These are phyloP conservation scores for Domatiomyces catenatus DNA, from an alignment of 2,329 filamentous ascomycete genomes.

Conservation along the genomic window DNA sequence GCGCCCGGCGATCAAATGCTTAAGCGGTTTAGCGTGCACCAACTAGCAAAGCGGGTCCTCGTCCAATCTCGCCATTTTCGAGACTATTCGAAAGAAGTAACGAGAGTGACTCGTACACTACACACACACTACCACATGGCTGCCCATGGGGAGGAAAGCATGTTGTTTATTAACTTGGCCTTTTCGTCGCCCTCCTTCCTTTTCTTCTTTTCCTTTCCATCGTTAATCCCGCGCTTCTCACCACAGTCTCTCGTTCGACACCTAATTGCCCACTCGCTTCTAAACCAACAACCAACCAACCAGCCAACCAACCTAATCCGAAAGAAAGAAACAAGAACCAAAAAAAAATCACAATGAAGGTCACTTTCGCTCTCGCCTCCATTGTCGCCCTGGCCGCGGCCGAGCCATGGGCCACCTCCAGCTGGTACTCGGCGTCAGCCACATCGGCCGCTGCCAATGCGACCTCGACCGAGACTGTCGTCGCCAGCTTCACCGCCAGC, in stretches of 20 bases:
- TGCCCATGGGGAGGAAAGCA: too few species aligned
- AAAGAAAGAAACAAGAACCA: background rate
- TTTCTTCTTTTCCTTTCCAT: background rate
- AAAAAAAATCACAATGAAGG: background rate
- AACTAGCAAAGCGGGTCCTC: too few species aligned
- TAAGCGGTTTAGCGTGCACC: too few species aligned
- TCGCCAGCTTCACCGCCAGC: too few species aligned
- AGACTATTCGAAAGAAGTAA: too few species aligned
- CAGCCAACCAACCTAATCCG: background rate
- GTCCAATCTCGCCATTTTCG: too few species aligned
- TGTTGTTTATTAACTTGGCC: background rate
- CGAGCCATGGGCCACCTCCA: background rate
- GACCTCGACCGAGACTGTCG: background rate
- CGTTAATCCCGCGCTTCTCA: background rate
- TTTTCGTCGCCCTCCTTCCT: background rate
- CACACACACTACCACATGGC: background rate
- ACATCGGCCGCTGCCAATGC: background rate
- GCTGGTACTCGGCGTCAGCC: background rate
- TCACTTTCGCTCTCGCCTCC: background rate
- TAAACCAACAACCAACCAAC: background rate
- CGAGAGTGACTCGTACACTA: too few species aligned
- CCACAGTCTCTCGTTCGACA: background rate
- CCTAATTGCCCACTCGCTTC: too few species aligned
- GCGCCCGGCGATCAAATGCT: too few species aligned
- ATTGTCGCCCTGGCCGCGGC: background rate